phyloP scores from a whole-genome alignment of 352 stramenopile genomes.

The Phytopythium helicoides region DNA sequence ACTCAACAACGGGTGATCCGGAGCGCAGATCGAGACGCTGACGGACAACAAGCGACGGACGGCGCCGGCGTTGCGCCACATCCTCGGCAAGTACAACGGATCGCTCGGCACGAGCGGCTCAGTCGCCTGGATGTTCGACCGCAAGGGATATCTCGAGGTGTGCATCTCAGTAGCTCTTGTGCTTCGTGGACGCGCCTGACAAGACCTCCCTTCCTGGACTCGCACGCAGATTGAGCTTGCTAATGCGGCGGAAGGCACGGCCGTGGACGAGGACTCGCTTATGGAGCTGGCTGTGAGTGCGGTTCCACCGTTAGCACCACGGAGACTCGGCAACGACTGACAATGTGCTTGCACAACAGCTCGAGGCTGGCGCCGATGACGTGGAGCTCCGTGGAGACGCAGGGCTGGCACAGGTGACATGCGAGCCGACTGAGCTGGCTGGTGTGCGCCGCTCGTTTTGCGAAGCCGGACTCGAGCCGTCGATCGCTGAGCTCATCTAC shows the following conservation, averaged over 20 bases:
- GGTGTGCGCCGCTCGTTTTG: conserved; percentile 56
- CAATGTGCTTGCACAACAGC: conserved; percentile 17
- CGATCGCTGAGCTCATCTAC: conserved; percentile 80
- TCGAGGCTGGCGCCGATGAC: conserved; percentile 71
- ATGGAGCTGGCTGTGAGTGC: conserved; percentile 71
- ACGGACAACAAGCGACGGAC: conserved; percentile 84
- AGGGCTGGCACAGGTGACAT: conserved; percentile 65
- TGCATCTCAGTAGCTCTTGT: not conserved
- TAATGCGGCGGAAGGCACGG: conserved; percentile 14
- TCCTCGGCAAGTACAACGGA: conserved; percentile 68
- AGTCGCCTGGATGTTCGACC: conserved; percentile 84
- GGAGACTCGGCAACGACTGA: not conserved
- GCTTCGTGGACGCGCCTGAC: not conserved
- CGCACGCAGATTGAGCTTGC: conserved; percentile 37
- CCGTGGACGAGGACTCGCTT: conserved; percentile 63
- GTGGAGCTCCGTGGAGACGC: conserved; percentile 51
- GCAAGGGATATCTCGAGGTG: conserved; percentile 83
- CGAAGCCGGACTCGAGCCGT: conserved; percentile 51
- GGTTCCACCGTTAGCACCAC: not conserved
- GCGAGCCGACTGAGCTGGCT: conserved; percentile 61
- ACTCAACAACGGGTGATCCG: not conserved
- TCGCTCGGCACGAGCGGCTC: conserved; percentile 72
- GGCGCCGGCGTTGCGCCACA: conserved; percentile 74
- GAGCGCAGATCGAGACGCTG: conserved; percentile 70
- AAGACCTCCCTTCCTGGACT: not conserved